These are phyloP conservation scores for Isochrysis galbana DNA, from an alignment of 78 protist genomes.

Conservation along the genomic window DNA sequence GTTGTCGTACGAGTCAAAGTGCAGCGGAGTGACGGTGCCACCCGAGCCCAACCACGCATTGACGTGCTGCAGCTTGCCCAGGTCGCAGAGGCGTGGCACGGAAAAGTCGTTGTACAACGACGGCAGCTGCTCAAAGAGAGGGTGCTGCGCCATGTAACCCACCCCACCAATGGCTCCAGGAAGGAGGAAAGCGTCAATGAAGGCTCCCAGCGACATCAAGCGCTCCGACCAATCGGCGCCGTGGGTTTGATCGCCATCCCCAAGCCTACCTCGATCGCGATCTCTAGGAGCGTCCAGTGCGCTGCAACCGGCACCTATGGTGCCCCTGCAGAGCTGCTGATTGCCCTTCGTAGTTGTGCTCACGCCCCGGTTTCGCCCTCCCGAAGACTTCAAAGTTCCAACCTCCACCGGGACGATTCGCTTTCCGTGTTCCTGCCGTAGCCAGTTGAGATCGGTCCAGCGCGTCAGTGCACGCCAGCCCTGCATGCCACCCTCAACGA, in stretches of 20 bases:
- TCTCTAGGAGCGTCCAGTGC: too few relatives aligned
- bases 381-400: not conserved
- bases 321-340: too few relatives aligned
- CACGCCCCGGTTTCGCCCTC: not conserved
- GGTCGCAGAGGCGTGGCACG: not conserved
- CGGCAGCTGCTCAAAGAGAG: not conserved
- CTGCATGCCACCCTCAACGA: too few relatives aligned
- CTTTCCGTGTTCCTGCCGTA: not conserved
- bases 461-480: too few relatives aligned
- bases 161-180: too few relatives aligned
- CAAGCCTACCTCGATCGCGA: too few relatives aligned
- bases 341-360: too few relatives aligned
- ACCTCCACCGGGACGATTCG: not conserved
- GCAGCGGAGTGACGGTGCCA: conserved; percentile 71
- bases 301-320: too few relatives aligned
- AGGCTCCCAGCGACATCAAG: not conserved
- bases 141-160: not conserved
- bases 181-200: not conserved
- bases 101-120: not conserved
- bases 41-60: conserved; percentile 60
- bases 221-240: not conserved
- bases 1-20: conserved; percentile 63
- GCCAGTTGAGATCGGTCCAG: too few relatives aligned
- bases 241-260: too few relatives aligned
- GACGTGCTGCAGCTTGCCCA: not conserved